Evolutionary conservation across 164 flowering plant genomes (phyloP), one percentile per base, ranked within the genome.

Genomic region (Tetrastigma voinierianum): DNA sequence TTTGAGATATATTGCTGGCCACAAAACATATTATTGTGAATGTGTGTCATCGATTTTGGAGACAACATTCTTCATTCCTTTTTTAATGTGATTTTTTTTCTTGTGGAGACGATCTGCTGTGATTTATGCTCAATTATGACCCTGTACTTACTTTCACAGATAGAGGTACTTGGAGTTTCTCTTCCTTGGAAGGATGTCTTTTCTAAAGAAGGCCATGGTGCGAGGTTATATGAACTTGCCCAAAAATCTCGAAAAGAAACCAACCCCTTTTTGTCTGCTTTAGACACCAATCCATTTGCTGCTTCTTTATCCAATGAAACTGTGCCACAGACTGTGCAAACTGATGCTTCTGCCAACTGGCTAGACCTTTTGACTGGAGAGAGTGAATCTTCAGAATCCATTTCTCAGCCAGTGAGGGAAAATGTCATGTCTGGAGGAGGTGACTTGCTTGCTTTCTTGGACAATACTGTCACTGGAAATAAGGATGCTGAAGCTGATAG

Each of bases 171-270:
- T 73, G 99, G 99, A 65, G 91, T 83, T 73, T 75, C 93, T 70
- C 91, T 95, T 80, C 97, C 99, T 63, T 95, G 99, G 99, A 82
- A 67, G 65, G 80, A 71, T 21, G 76, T 88, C 58, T 82, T 89
- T 67, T 68, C 63, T 44, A 64, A 76, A 51, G 84, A 86, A 76
- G 87, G 84, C 47, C 75, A 56, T 70, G 84, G 83, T 64, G 71
- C 74, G 62, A 82, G 77, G 61, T 75, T 84, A 54, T 21, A 51
- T 57, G 78, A 84, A 71, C 77, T 73, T 40, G 71, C 71, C 59
- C 72, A 72, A 25, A 77, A 70, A 59, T 15, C 18, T 70, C 77
- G 66, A 17, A 72, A 67, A 7, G 82, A 77, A 48, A 49, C 64
- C 59, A 83, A 85, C 66, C 80, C 87, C 20, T 80, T 83, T 65